phyloP scores from a whole-genome alignment of 1,284 basidiomycete genomes.

The Marasmius fiardii region DNA sequence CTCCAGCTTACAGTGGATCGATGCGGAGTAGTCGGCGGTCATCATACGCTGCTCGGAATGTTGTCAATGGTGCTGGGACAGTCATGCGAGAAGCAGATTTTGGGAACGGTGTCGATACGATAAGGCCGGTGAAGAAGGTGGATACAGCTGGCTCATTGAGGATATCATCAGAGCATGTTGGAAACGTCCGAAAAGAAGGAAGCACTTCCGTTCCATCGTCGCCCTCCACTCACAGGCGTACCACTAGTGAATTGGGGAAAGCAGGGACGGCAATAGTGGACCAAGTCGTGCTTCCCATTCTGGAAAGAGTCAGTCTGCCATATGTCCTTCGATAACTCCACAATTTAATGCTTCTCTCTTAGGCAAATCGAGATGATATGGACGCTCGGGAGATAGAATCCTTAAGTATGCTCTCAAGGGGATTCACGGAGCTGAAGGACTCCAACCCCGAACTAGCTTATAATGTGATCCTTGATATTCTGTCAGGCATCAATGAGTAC shows the following conservation, averaged over 20 bases:
- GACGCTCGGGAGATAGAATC: conserved; percentile 87
- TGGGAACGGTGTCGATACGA: conserved; percentile 83
- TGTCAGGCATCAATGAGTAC: conserved; percentile 89
- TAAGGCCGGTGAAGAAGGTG: conserved; percentile 90
- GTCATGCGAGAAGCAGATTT: conserved; percentile 78
- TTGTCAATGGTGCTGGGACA: conserved; percentile 64
- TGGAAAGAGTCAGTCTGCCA: conserved; percentile 54
- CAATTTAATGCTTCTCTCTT: conserved; percentile 9
- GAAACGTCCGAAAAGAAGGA: conserved; percentile 59
- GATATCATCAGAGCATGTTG: conserved; percentile 79
- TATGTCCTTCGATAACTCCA: background rate
- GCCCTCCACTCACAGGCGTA: conserved; percentile 45
- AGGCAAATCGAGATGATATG: conserved; percentile 81
- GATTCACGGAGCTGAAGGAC: conserved; percentile 81
- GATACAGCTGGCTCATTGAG: conserved; percentile 77
- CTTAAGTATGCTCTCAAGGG: conserved; percentile 84
- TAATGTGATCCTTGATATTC: conserved; percentile 81
- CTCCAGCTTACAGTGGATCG: conserved; percentile 60
- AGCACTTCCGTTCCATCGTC: conserved; percentile 43
- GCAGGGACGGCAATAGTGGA: conserved; percentile 75
- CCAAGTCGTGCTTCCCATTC: conserved; percentile 75
- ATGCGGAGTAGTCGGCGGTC: conserved; percentile 55
- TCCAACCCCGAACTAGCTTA: conserved; percentile 84
- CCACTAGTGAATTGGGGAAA: conserved; percentile 53
- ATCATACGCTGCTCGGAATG: conserved; percentile 72